These are phyloP conservation scores for Veloboletus limbatus DNA, from an alignment of 1,284 basidiomycete species.

Conservation along the genomic window DNA sequence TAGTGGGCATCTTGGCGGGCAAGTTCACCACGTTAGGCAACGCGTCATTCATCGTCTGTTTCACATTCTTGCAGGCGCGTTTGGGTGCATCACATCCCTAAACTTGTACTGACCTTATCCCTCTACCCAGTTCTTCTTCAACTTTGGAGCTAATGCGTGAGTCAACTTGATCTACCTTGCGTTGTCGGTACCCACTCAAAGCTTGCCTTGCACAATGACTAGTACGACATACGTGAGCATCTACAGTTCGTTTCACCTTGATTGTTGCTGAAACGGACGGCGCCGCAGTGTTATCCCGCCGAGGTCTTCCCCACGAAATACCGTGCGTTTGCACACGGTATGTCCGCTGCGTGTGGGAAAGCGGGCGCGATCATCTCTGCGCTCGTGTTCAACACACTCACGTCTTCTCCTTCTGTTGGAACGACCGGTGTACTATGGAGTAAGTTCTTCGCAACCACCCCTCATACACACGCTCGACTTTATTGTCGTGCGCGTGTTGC, in stretches of 20 bases:
- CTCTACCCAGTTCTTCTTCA: conserved; percentile 63
- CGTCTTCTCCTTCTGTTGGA: conserved; percentile 57
- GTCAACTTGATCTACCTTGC: conserved; percentile 21
- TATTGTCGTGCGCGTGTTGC: conserved; percentile 17
- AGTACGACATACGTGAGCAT: conserved; percentile 55
- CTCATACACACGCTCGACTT: no score
- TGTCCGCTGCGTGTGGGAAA: conserved; percentile 78
- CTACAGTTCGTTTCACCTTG: not conserved
- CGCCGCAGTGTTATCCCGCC: conserved; percentile 62
- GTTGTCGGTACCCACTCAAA: conserved; percentile 5
- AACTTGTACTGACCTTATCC: not conserved
- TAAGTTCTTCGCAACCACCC: conserved; percentile 34
- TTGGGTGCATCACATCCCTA: not conserved
- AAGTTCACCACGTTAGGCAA: conserved; percentile 61
- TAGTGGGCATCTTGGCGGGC: conserved; percentile 61
- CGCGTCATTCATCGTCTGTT: conserved; percentile 69
- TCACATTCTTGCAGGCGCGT: conserved; percentile 54
- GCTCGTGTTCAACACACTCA: conserved; percentile 73
- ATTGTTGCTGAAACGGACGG: conserved; percentile 2
- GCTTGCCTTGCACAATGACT: not conserved
- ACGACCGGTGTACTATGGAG: conserved; percentile 63
- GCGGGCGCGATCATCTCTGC: conserved; percentile 81
- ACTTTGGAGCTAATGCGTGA: conserved; percentile 84
- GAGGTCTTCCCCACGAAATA: conserved; percentile 89
- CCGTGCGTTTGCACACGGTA: conserved; percentile 77